phyloP scores from a whole-genome alignment of 169 alveolate genomes.

The Eimeria sp. region DNA sequence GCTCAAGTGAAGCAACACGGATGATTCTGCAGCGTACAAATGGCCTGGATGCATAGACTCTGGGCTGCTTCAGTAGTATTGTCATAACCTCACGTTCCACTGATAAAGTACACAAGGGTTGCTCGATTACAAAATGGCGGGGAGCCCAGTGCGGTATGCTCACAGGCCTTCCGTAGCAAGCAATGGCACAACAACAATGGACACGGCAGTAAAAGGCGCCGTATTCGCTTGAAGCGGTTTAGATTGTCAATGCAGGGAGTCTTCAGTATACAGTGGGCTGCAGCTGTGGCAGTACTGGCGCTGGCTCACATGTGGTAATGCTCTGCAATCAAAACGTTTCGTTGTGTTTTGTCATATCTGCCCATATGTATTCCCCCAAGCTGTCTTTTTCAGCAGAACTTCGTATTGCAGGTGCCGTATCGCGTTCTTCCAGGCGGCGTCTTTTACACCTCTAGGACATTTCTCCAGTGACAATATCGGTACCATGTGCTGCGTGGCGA shows the following conservation, averaged over 20 bases:
- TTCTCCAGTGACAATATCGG: constrained; percentile 33
- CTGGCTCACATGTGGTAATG: not conserved
- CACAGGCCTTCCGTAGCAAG: not conserved
- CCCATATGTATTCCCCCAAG: constrained; percentile 39
- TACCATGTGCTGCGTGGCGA: constrained; percentile 49
- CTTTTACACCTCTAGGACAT: constrained; percentile 24
- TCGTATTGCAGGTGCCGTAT: constrained; percentile 54
- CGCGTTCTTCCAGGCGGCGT: constrained; percentile 19
- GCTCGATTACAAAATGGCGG: not conserved
- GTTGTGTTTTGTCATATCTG: constrained; percentile 13
- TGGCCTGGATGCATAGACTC: not conserved
- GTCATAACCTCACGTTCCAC: not conserved
- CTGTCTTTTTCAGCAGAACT: constrained; percentile 22
- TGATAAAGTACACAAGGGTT: not conserved
- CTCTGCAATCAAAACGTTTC: not conserved
- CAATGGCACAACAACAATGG: not conserved
- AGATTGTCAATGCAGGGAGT: not conserved
- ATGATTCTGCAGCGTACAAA: not conserved
- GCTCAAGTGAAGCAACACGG: not conserved
- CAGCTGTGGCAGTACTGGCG: not conserved
- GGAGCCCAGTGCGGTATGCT: not conserved
- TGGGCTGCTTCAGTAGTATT: not conserved
- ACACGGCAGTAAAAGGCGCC: not conserved
- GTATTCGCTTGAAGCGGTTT: not conserved
- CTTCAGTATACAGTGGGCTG: not conserved